phyloP scores from a whole-genome alignment of 2,329 filamentous ascomycete genomes.

The Aspergillus quadricinctus region DNA sequence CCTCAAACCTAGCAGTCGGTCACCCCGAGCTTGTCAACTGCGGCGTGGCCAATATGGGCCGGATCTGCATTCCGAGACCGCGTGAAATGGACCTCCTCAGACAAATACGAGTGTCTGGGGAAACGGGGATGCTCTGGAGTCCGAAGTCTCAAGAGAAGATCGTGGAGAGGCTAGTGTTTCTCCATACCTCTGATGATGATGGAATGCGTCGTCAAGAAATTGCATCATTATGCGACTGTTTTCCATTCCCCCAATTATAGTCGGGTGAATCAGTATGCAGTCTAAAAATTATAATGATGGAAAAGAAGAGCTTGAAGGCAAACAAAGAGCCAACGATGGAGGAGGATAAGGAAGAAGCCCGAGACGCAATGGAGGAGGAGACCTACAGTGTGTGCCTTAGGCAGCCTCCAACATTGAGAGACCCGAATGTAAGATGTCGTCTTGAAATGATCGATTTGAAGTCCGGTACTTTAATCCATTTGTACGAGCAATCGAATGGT shows the following conservation, averaged over 20 bases:
- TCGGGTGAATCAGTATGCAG: too few species aligned
- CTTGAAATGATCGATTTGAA: too few species aligned
- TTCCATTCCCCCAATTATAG: too few species aligned
- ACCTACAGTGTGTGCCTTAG: too few species aligned
- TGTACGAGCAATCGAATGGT: too few species aligned
- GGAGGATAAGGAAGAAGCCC: too few species aligned
- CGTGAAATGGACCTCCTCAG: background rate
- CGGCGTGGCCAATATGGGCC: background rate
- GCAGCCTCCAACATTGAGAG: too few species aligned
- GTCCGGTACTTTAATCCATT: too few species aligned
- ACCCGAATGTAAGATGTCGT: too few species aligned
- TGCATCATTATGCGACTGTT: background rate
- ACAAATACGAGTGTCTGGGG: background rate
- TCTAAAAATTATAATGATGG: too few species aligned
- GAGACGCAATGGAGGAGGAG: too few species aligned
- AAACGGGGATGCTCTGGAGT: background rate
- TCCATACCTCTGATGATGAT: background rate
- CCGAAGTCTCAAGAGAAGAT: background rate
- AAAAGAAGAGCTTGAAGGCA: background rate
- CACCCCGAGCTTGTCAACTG: background rate
- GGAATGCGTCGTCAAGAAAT: background rate
- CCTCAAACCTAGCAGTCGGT: background rate
- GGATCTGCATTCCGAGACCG: background rate
- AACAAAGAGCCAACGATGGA: too few species aligned
- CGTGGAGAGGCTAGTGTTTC: background rate